Conservation (phyloP, 2,329 filamentous ascomycete genomes). For the Nemania abortiva region DNA sequence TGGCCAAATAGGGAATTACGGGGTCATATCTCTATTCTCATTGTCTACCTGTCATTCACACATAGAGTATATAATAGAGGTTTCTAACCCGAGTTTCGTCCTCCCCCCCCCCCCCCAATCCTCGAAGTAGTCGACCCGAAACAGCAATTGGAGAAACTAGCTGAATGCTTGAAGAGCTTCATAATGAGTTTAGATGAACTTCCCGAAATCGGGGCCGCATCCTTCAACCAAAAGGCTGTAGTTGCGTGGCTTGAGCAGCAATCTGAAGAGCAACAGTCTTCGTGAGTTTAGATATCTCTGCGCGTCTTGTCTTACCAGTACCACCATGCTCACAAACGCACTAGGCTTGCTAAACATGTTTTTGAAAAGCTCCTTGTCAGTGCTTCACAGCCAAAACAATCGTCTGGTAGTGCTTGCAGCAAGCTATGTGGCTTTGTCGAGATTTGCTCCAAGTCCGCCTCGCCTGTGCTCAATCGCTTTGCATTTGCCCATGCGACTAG, state of each 20-base stretch:
- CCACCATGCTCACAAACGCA: conserved; percentile 36
- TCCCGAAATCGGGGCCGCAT: conserved; percentile 43
- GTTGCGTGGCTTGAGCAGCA: conserved; percentile 50
- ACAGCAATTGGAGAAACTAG: background rate
- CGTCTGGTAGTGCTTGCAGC: conserved; percentile 68
- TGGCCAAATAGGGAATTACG: background rate
- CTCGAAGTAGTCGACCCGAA: background rate
- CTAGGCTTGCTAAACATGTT: conserved; percentile 55
- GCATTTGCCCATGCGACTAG: conserved; percentile 64
- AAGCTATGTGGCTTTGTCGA: conserved; percentile 73
- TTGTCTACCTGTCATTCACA: background rate
- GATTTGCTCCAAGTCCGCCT: conserved; percentile 65
- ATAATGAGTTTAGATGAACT: conserved; percentile 41
- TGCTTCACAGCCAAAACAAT: conserved; percentile 66
- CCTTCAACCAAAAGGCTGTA: conserved; percentile 52
- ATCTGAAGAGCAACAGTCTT: conserved; percentile 42
- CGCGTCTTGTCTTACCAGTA: background rate
- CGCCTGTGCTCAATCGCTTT: conserved; percentile 59
- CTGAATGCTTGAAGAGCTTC: conserved; percentile 3
- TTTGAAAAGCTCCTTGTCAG: conserved; percentile 62
- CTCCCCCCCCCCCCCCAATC: background rate
- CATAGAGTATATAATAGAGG: background rate
- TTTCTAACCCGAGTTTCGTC: background rate
- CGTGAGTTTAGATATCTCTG: conserved; percentile 42
- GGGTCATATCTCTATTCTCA: background rate